Evolutionary conservation across 1,139 yeast genomes (phyloP).

Genomic region (Hyphopichia pseudoburtonii): DNA sequence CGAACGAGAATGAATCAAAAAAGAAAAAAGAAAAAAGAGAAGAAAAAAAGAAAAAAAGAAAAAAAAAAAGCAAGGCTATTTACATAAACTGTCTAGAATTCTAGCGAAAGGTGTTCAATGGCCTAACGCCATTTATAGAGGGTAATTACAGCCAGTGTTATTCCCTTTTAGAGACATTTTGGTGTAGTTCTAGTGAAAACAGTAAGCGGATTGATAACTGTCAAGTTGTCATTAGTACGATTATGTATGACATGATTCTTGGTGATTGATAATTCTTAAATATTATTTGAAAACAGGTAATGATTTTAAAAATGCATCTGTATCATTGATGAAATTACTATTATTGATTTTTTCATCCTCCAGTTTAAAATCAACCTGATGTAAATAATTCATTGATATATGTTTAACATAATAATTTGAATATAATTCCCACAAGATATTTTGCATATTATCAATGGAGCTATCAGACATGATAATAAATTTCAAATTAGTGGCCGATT

Average conservation of each 20-base stretch:
- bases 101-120: no score
- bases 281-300: conserved; percentile 20
- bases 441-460: conserved; percentile 57
- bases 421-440: conserved; percentile 66
- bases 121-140: no score
- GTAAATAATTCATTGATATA: conserved; percentile 64
- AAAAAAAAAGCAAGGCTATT: no score
- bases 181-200: no score
- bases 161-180: no score
- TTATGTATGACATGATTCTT: background rate
- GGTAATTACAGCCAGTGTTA: no score
- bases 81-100: no score
- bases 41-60: no score
- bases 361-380: conserved; percentile 51
- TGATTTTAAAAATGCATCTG: conserved; percentile 39
- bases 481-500: conserved; percentile 76
- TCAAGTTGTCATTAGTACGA: no score
- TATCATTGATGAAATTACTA: conserved; percentile 41
- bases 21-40: no score
- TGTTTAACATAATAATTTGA: conserved; percentile 63
- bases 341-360: conserved; percentile 40
- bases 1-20: no score
- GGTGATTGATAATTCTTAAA: background rate
- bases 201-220: no score
- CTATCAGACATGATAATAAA: conserved; percentile 76